Evolutionary conservation across 768 basidiomycete genomes (phyloP).

Genomic region (Candolleomyces aberdarensis): DNA sequence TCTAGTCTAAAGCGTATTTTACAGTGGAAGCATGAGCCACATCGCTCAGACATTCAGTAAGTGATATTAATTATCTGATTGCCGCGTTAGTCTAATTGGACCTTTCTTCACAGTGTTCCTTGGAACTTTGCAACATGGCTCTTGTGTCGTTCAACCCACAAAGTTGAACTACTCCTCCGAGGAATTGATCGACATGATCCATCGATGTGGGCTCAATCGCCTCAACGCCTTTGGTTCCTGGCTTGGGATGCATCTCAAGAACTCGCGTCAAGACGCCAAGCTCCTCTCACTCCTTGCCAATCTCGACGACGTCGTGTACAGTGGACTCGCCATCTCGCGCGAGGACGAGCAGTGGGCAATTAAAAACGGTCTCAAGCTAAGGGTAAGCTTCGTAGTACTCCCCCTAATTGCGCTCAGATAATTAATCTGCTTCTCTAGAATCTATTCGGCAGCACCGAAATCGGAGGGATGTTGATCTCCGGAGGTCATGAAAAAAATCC

Average conservation of each 20-base stretch:
- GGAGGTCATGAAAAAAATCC: constrained; percentile 51
- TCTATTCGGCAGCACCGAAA: constrained; percentile 80
- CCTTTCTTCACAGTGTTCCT: constrained; percentile 53
- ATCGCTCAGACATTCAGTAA: constrained; percentile 75
- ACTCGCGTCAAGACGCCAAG: constrained; percentile 56
- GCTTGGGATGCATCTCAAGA: constrained; percentile 60
- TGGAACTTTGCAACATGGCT: constrained; percentile 67
- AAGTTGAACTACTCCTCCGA: constrained; percentile 60
- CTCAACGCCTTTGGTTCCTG: constrained; percentile 74
- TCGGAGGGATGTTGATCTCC: constrained; percentile 68
- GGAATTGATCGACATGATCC: constrained; percentile 72
- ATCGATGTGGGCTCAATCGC: constrained; percentile 64
- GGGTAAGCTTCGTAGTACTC: constrained; percentile 39
- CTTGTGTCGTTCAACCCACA: constrained; percentile 72
- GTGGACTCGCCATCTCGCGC: constrained; percentile 57
- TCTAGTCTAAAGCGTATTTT: constrained; percentile 32
- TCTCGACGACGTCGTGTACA: constrained; percentile 64
- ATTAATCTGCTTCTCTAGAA: constrained; percentile 46
- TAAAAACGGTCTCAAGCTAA: constrained; percentile 59
- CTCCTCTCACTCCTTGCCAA: constrained; percentile 52
- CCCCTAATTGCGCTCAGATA: constrained; percentile 10
- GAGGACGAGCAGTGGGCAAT: constrained; percentile 76
- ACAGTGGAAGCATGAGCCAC: constrained; percentile 82
- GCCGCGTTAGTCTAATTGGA: constrained; percentile 18
- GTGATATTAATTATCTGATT: constrained; percentile 28